Percentiles rank a stretch among this genome's conserved stretches.
These are phyloP conservation scores for Candida schatavii DNA, from an alignment of 805 yeast genomes.

Conservation along the genomic window DNA sequence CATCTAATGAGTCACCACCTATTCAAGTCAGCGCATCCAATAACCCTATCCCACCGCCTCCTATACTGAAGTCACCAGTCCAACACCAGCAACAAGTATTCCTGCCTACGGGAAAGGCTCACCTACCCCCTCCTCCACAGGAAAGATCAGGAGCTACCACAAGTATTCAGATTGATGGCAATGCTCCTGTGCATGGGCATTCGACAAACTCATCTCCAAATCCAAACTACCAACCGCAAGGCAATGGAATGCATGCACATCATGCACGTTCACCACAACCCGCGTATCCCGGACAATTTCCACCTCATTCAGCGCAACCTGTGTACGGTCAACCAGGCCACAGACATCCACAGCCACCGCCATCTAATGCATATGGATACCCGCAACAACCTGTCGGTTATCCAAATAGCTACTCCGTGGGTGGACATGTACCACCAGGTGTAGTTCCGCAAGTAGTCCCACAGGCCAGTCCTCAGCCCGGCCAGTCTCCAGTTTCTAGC, in stretches of 20 bases:
- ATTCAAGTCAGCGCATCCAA: too few species aligned
- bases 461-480: background rate
- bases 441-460: too few species aligned
- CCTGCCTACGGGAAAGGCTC: constrained; percentile 5
- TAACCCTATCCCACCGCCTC: too few species aligned
- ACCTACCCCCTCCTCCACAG: constrained; percentile 4
- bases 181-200: too few species aligned
- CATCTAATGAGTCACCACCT: too few species aligned
- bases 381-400: constrained; percentile 1
- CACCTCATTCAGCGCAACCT: background rate
- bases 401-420: constrained; percentile 4
- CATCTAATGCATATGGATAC: constrained; percentile 1
- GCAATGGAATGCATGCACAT: background rate
- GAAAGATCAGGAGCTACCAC: background rate
- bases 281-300: background rate
- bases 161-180: too few species aligned
- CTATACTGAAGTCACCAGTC: constrained; percentile 8
- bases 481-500: background rate
- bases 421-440: background rate
- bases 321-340: background rate
- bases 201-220: background rate
- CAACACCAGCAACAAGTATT: constrained; percentile 2
- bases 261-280: background rate
- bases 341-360: background rate
- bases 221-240: too few species aligned